phyloP scores from a whole-genome alignment of 768 basidiomycete species.

The Leccinum obscurum region DNA sequence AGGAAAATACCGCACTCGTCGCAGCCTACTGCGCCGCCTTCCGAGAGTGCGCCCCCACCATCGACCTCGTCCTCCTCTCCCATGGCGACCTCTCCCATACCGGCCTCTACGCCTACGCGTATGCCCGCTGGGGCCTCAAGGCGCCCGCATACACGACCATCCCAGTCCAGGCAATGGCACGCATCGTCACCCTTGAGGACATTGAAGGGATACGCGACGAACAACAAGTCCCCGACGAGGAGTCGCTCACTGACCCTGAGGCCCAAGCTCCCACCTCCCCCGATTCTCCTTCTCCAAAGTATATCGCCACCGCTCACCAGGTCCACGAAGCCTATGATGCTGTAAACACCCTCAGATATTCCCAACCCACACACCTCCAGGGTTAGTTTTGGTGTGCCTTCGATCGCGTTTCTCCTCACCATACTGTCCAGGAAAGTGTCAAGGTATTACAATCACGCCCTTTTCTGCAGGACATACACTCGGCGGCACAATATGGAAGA shows the following conservation, averaged over 20 bases:
- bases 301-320: slow-evolving; percentile 76
- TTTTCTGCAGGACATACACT: slow-evolving; percentile 94
- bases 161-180: slow-evolving; percentile 94
- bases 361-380: slow-evolving; percentile 93
- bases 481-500: slow-evolving; percentile 97
- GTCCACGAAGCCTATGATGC: slow-evolving; percentile 92
- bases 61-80: slow-evolving; percentile 91
- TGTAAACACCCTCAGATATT: slow-evolving; percentile 90
- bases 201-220: slow-evolving; percentile 78
- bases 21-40: slow-evolving; percentile 62
- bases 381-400: slow-evolving; percentile 47
- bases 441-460: slow-evolving; percentile 91
- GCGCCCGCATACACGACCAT: slow-evolving; percentile 94
- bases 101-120: slow-evolving; percentile 92
- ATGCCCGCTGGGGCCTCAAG: slow-evolving; percentile 81
- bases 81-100: slow-evolving; percentile 90
- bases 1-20: slow-evolving; percentile 43
- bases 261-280: slow-evolving; percentile 15
- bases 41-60: slow-evolving; percentile 72
- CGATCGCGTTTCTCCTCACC: slow-evolving; percentile 7
- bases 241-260: slow-evolving; percentile 23
- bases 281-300: slow-evolving; percentile 40
- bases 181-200: slow-evolving; percentile 89
- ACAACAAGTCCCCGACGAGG: slow-evolving; percentile 51
- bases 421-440: slow-evolving; percentile 68